These are phyloP conservation scores for Euphrasia confusa DNA, from an alignment of 257 asterid species.

Conservation along the genomic window DNA sequence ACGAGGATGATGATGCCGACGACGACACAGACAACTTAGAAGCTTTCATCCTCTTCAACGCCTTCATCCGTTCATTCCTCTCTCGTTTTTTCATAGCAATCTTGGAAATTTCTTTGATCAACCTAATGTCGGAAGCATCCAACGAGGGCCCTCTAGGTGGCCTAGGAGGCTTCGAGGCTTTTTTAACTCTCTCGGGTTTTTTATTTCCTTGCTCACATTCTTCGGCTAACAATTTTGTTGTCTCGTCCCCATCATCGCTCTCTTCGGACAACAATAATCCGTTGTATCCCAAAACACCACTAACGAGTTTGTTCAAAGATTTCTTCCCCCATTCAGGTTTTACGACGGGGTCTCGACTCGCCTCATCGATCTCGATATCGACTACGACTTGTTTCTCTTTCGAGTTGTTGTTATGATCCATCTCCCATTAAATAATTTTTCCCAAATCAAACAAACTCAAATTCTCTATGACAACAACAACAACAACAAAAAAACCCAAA, in stretches of 20 bases:
- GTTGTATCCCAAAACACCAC: slow-evolving; percentile 30
- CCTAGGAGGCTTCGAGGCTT: slow-evolving; percentile 55
- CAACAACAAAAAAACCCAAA: no score
- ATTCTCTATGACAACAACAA: neutral
- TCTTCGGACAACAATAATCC: no score
- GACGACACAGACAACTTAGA: no score
- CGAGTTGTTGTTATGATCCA: slow-evolving; percentile 30
- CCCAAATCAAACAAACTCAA: neutral
- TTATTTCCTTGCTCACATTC: slow-evolving; percentile 15
- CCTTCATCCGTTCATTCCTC: slow-evolving; percentile 43
- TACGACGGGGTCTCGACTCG: slow-evolving; percentile 19
- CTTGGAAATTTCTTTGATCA: slow-evolving; percentile 46
- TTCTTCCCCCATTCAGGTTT: slow-evolving; percentile 21
- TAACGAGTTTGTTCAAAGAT: slow-evolving; percentile 31
- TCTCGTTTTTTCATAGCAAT: slow-evolving; percentile 44
- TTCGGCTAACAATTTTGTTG: slow-evolving; percentile 25
- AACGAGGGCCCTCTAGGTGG: slow-evolving; percentile 62
- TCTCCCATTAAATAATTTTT: slow-evolving; percentile 23
- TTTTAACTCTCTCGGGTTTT: slow-evolving; percentile 28
- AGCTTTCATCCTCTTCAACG: slow-evolving; percentile 44
- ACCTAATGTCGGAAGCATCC: slow-evolving; percentile 54
- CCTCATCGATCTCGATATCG: slow-evolving; percentile 38
- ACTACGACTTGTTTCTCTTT: slow-evolving; percentile 29
- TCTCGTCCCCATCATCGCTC: slow-evolving; percentile 21
- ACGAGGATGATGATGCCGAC: neutral